These are phyloP conservation scores for Penicillium sp. DNA, from an alignment of 2,329 filamentous ascomycete species.

Conservation along the genomic window DNA sequence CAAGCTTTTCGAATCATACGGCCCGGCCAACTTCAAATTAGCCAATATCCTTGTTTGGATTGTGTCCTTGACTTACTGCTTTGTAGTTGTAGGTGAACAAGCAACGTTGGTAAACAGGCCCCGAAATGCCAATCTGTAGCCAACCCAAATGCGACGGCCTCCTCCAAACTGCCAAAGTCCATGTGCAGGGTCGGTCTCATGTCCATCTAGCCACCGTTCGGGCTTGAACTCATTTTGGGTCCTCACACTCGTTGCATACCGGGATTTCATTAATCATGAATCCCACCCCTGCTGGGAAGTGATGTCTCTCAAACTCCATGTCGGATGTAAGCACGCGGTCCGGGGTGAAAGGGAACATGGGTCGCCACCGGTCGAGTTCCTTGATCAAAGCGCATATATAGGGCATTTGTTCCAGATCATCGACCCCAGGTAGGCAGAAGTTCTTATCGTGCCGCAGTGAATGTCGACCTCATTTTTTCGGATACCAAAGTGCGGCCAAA, in stretches of 20 bases:
- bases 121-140: slow-evolving; percentile 34
- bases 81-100: slow-evolving; percentile 31
- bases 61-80: background rate
- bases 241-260: slow-evolving; percentile 34
- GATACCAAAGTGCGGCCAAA: slow-evolving; percentile 16
- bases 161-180: slow-evolving; percentile 40
- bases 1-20: slow-evolving; percentile 17
- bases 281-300: slow-evolving; percentile 32
- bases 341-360: slow-evolving; percentile 30
- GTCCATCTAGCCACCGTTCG: slow-evolving; percentile 42
- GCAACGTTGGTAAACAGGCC: slow-evolving; percentile 36
- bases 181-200: slow-evolving; percentile 31
- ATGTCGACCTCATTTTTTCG: slow-evolving; percentile 17
- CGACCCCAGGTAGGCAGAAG: slow-evolving; percentile 25
- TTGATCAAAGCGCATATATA: slow-evolving; percentile 33
- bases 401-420: slow-evolving; percentile 28
- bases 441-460: slow-evolving; percentile 5
- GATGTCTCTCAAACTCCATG: slow-evolving; percentile 33
- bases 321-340: slow-evolving; percentile 28
- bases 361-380: slow-evolving; percentile 34
- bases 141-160: slow-evolving; percentile 40
- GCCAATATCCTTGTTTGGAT: background rate
- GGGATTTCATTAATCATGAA: slow-evolving; percentile 38
- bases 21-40: slow-evolving; percentile 21
- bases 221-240: slow-evolving; percentile 36